Evolutionary conservation across 2,329 filamentous ascomycete species (phyloP).

Genomic region (Paraphaeosphaeria minitans): DNA sequence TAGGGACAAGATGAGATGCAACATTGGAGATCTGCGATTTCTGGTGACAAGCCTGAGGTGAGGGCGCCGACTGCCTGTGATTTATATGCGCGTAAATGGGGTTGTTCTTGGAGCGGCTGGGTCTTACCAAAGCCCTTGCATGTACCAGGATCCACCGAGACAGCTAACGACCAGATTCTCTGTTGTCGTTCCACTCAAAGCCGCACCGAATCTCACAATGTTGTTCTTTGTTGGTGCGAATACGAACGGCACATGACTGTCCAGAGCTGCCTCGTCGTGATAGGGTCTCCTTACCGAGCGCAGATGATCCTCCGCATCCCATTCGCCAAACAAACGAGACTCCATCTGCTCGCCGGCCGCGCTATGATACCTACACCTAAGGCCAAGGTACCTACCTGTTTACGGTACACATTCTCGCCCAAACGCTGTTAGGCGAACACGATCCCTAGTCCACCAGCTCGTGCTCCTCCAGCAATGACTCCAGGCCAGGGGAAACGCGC

Average conservation of each 20-base stretch:
- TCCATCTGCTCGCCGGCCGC: too few relatives aligned
- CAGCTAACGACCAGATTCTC: not conserved
- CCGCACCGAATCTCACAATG: not conserved
- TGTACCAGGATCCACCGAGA: not conserved
- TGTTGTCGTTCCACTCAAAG: not conserved
- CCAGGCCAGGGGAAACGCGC: conserved; percentile 2
- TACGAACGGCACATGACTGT: not conserved
- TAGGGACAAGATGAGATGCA: conserved; percentile 8
- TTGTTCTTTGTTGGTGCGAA: not conserved
- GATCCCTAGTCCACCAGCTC: not conserved
- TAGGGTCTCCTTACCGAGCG: not conserved
- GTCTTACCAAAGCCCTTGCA: not conserved
- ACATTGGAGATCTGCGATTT: not conserved
- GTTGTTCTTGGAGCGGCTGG: not conserved
- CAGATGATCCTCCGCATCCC: not conserved
- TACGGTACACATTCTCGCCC: not conserved
- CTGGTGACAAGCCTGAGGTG: not conserved
- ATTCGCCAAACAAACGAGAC: not conserved
- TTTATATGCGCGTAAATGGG: not conserved
- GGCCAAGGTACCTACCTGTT: too few relatives aligned
- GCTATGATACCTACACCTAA: too few relatives aligned
- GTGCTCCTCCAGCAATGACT: not conserved
- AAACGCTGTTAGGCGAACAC: not conserved
- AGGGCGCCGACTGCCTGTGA: not conserved
- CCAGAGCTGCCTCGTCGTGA: not conserved